These are phyloP conservation scores for Coprinopsis sp. DNA, from an alignment of 768 basidiomycete genomes.

Conservation along the genomic window DNA sequence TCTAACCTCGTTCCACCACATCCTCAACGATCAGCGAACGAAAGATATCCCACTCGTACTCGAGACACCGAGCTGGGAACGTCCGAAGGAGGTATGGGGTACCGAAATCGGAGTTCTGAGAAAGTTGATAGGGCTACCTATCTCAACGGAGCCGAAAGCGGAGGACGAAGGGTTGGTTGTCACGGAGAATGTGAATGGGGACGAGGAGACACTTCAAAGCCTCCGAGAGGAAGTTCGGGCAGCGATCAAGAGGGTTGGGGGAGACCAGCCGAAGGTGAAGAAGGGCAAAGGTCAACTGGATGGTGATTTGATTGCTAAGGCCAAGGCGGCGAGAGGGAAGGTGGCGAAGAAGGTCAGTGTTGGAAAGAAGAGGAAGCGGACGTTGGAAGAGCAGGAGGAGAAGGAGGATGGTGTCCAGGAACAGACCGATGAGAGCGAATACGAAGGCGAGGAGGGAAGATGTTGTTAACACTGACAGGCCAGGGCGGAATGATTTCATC, in stretches of 20 bases:
- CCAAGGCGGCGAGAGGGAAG: conserved; percentile 3
- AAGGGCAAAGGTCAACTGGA: too few species aligned
- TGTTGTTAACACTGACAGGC: too few species aligned
- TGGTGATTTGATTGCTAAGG: too few species aligned
- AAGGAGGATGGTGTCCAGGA: neutral
- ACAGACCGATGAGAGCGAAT: too few species aligned
- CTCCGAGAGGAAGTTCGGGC: neutral
- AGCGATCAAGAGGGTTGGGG: too few species aligned
- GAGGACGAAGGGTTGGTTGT: neutral
- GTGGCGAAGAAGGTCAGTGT: conserved; percentile 9
- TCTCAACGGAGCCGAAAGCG: neutral
- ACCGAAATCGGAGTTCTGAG: conserved; percentile 66
- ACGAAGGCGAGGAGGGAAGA: too few species aligned
- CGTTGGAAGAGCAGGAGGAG: neutral
- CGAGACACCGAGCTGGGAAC: conserved; percentile 74
- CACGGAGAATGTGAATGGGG: neutral
- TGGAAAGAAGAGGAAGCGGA: neutral
- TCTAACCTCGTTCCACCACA: conserved; percentile 55
- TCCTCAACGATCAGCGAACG: conserved; percentile 65
- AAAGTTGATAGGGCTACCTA: conserved; percentile 25
- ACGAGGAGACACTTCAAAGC: neutral
- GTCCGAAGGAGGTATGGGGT: conserved; percentile 59
- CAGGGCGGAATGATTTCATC: too few species aligned
- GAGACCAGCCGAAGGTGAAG: too few species aligned
- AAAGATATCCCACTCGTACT: conserved; percentile 73